phyloP scores from a whole-genome alignment of 2,329 filamentous ascomycete species.

The Chrysoporthe deuterocubensis region DNA sequence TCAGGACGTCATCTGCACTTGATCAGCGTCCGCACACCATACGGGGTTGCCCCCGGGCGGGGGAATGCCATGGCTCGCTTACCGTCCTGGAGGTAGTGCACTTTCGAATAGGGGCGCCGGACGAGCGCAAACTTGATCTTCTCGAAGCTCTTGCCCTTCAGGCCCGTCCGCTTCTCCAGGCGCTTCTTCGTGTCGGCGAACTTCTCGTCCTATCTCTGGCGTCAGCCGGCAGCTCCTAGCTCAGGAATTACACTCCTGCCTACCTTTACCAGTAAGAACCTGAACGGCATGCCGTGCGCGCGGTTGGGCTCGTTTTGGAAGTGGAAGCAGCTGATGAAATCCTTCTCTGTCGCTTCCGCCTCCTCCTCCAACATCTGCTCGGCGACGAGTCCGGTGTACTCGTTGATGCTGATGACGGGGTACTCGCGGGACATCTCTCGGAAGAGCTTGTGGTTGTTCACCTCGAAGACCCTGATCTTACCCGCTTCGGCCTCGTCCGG shows the following conservation, averaged over 20 bases:
- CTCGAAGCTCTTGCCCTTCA: conserved; percentile 98
- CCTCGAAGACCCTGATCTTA: conserved; percentile 80
- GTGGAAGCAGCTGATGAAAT: conserved; percentile 81
- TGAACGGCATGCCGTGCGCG: conserved; percentile 87
- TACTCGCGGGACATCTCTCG: conserved; percentile 74
- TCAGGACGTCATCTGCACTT: conserved; percentile 61
- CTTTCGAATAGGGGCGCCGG: conserved; percentile 73
- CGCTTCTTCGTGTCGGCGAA: conserved; percentile 94
- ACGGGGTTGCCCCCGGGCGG: too few relatives aligned
- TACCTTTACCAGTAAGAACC: conserved; percentile 82
- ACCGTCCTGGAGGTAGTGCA: conserved; percentile 88
- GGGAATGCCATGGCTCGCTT: conserved; percentile 42
- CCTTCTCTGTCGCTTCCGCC: conserved; percentile 57
- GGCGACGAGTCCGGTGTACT: conserved; percentile 81
- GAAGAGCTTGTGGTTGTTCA: conserved; percentile 80
- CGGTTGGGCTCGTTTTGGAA: conserved; percentile 89
- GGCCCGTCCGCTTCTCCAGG: conserved; percentile 87
- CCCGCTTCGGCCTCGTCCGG: conserved; percentile 72
- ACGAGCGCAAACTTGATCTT: conserved; percentile 96
- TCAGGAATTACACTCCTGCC: conserved; percentile 47
- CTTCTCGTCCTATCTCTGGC: conserved; percentile 66
- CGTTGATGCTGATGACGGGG: conserved; percentile 79
- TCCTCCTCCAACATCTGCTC: conserved; percentile 80
- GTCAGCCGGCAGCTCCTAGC: not conserved
- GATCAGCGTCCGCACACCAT: conserved; percentile 31